Percentiles rank a stretch among this genome's conserved stretches.
phyloP scores from a whole-genome alignment of 2,329 filamentous ascomycete species.

The Fusarium sp. region DNA sequence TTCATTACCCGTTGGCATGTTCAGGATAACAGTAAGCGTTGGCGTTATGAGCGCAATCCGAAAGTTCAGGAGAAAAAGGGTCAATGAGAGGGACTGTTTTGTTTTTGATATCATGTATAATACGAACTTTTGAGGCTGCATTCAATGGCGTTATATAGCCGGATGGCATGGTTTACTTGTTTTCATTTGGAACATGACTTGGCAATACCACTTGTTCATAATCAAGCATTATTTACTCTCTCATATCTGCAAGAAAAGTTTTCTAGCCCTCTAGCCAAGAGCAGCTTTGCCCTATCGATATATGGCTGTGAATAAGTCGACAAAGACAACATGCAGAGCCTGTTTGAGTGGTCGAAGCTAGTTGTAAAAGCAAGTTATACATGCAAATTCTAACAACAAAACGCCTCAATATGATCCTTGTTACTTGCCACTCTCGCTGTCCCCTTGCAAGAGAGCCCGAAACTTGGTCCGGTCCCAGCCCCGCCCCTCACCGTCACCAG shows the following conservation, averaged over 20 bases:
- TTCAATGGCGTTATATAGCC: not conserved
- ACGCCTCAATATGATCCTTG: not conserved
- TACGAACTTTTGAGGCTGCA: not conserved
- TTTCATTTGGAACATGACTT: not conserved
- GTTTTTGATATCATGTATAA: not conserved
- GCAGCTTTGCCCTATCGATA: not conserved
- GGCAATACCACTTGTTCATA: not conserved
- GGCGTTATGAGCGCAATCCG: conserved; percentile 1
- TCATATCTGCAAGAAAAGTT: not conserved
- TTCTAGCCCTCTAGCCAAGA: not conserved
- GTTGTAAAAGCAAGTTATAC: not conserved
- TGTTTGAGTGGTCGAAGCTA: not conserved
- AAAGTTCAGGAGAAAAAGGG: not conserved
- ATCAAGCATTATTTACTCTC: not conserved
- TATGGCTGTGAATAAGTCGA: not conserved
- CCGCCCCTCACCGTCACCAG: not conserved
- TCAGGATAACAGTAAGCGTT: conserved; percentile 4
- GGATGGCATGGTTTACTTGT: not conserved
- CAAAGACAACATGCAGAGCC: not conserved
- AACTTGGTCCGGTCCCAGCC: not conserved
- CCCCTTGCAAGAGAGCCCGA: not conserved
- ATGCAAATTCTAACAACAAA: not conserved
- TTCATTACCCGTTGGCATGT: conserved; percentile 4
- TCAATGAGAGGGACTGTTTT: not conserved
- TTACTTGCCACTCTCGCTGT: not conserved